These are phyloP conservation scores for Aspergillus nidulans DNA, from an alignment of 495 filamentous ascomycete species.

Conservation along the genomic window DNA sequence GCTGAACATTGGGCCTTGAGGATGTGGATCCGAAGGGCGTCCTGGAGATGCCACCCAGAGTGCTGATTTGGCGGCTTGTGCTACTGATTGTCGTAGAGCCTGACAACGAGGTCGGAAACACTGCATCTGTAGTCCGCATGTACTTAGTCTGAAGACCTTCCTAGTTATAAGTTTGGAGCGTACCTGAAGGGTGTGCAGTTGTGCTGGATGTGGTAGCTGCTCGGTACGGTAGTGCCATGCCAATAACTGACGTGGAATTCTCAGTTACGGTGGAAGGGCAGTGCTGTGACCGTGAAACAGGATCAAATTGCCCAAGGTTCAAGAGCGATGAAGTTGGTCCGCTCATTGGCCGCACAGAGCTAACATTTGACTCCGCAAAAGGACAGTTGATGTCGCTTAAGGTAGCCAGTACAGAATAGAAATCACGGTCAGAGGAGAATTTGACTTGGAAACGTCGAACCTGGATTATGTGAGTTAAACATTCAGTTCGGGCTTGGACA, in stretches of 20 bases:
- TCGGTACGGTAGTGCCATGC: not conserved
- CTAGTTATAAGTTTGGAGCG: not conserved
- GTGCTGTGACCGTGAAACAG: not conserved
- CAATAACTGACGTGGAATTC: not conserved
- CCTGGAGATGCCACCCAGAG: not conserved
- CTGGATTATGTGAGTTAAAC: conserved; percentile 12
- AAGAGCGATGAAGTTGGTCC: conserved; percentile 30
- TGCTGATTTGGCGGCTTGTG: not conserved
- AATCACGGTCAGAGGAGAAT: conserved; percentile 35
- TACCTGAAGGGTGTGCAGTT: not conserved
- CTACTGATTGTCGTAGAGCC: not conserved
- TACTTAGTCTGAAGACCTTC: not conserved
- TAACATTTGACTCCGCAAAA: conserved; percentile 32
- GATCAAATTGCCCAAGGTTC: conserved; percentile 13
- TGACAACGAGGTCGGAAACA: conserved; percentile 11
- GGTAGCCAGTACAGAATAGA: conserved; percentile 32
- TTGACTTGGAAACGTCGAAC: conserved; percentile 43
- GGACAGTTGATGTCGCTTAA: conserved; percentile 39
- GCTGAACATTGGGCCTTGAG: not conserved
- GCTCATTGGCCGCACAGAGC: conserved; percentile 14
- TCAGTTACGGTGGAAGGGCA: not conserved
- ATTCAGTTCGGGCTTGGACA: not conserved
- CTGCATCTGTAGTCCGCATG: not conserved
- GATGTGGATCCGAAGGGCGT: not conserved
- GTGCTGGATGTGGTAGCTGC: not conserved